Evolutionary conservation across 164 flowering plant genomes (phyloP).

Genomic region (Protea cynaroides): DNA sequence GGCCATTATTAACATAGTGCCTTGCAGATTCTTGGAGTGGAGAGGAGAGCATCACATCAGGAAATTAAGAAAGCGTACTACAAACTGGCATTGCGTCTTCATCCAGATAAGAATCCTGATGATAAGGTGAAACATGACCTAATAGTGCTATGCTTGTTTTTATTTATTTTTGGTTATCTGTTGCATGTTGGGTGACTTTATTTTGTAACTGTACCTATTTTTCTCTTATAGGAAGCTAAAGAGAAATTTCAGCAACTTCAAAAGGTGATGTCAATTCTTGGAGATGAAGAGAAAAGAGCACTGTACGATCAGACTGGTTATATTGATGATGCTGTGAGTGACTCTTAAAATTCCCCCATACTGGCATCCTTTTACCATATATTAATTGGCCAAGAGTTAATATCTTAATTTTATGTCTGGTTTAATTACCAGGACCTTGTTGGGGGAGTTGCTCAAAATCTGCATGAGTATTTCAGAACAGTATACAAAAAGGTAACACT

Average conservation of each 20-base stretch:
- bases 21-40: conserved; percentile 83
- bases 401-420: neutral
- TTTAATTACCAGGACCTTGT: conserved; percentile 62
- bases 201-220: neutral
- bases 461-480: conserved; percentile 67
- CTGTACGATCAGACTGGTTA: conserved; percentile 96
- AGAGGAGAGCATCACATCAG: conserved; percentile 70
- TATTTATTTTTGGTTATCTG: neutral
- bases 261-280: conserved; percentile 88
- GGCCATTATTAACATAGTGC: neutral
- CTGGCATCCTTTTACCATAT: no score
- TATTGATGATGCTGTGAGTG: conserved; percentile 92
- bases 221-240: conserved; percentile 68
- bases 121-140: conserved; percentile 54
- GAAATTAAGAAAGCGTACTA: conserved; percentile 94
- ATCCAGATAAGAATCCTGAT: conserved; percentile 98
- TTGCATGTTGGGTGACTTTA: neutral
- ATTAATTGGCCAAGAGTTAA: neutral
- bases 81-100: conserved; percentile 85
- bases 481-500: conserved; percentile 74
- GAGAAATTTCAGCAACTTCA: conserved; percentile 96
- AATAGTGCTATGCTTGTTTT: neutral
- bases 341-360: neutral
- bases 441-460: conserved; percentile 58
- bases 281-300: conserved; percentile 92